A percentile compares a stretch with the other conserved stretches of the same genome.
phyloP scores from a whole-genome alignment of 2,329 filamentous ascomycete genomes.

The Microdochium nivale region DNA sequence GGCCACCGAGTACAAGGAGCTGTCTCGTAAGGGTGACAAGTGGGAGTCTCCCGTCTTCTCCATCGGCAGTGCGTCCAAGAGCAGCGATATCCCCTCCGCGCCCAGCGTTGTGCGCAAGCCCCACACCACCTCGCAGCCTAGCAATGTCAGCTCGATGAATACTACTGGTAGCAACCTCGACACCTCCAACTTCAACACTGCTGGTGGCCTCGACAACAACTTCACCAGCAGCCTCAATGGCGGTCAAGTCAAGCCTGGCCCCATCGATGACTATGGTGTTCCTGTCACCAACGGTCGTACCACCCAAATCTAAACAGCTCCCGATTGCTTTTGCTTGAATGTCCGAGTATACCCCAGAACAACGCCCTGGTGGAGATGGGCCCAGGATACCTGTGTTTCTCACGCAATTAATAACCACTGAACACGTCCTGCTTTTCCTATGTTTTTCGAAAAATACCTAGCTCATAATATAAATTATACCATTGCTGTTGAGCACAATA shows the following conservation, averaged over 20 bases:
- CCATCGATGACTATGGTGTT: background rate
- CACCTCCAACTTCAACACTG: background rate
- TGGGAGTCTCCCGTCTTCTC: slow-evolving; percentile 95
- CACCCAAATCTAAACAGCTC: background rate
- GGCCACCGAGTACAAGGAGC: slow-evolving; percentile 86
- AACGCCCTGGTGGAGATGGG: too few relatives aligned
- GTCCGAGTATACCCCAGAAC: background rate
- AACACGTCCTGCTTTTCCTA: too few relatives aligned
- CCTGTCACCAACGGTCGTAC: background rate
- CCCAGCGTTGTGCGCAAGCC: slow-evolving; percentile 41
- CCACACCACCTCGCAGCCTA: slow-evolving; percentile 12
- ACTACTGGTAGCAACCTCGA: too few relatives aligned
- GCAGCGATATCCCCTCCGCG: slow-evolving; percentile 58
- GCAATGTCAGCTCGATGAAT: background rate
- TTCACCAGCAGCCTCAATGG: background rate
- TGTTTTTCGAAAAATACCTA: too few relatives aligned
- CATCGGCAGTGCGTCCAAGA: slow-evolving; percentile 69
- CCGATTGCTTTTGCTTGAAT: background rate
- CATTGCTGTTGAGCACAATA: too few relatives aligned
- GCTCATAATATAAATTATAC: too few relatives aligned
- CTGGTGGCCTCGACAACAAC: background rate
- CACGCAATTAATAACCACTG: too few relatives aligned
- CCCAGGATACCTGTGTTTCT: too few relatives aligned
- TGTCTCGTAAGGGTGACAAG: slow-evolving; percentile 78
- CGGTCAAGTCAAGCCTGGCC: background rate